A percentile compares a stretch with the other conserved stretches of the same genome.
Conservation (phyloP, 192 early-diverging fungal genomes). For the Backusella circina region DNA sequence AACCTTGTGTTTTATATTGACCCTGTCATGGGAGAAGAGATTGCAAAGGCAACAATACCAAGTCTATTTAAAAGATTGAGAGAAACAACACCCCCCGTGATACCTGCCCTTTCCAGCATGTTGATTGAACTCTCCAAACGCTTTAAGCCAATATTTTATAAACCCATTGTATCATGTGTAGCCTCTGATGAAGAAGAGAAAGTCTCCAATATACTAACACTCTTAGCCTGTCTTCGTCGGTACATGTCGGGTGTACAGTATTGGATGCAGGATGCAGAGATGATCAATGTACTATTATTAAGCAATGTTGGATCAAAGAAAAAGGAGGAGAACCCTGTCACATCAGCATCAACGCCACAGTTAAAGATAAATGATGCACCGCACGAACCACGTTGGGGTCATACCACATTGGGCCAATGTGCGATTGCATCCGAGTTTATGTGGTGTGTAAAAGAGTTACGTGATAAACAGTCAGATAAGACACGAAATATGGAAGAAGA, state of each 20-base stretch:
- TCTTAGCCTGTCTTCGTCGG: conserved; percentile 38
- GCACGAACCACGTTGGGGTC: conserved; percentile 36
- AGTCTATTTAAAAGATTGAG: conserved; percentile 45
- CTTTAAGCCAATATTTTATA: conserved; percentile 40
- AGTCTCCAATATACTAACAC: conserved; percentile 36
- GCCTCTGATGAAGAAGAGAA: conserved; percentile 42
- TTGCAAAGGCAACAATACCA: conserved; percentile 40
- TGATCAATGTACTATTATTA: conserved; percentile 51
- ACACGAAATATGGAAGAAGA: conserved; percentile 40
- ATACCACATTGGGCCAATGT: conserved; percentile 52
- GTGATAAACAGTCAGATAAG: conserved; percentile 28
- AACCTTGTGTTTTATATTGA: conserved; percentile 27
- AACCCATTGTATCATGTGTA: conserved; percentile 53
- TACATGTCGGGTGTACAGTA: conserved; percentile 48
- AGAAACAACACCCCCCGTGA: conserved; percentile 30
- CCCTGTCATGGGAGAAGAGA: conserved; percentile 25
- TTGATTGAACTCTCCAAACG: conserved; percentile 35
- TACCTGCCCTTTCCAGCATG: conserved; percentile 34
- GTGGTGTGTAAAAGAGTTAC: conserved; percentile 39
- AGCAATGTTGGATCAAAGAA: conserved; percentile 44
- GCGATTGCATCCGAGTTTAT: conserved; percentile 47
- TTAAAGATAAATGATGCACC: neutral
- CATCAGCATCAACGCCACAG: neutral
- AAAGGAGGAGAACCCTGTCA: neutral
- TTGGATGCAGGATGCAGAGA: conserved; percentile 54